These are phyloP conservation scores for Cystofilobasidium capitatum DNA, from an alignment of 768 basidiomycete species.

Conservation along the genomic window DNA sequence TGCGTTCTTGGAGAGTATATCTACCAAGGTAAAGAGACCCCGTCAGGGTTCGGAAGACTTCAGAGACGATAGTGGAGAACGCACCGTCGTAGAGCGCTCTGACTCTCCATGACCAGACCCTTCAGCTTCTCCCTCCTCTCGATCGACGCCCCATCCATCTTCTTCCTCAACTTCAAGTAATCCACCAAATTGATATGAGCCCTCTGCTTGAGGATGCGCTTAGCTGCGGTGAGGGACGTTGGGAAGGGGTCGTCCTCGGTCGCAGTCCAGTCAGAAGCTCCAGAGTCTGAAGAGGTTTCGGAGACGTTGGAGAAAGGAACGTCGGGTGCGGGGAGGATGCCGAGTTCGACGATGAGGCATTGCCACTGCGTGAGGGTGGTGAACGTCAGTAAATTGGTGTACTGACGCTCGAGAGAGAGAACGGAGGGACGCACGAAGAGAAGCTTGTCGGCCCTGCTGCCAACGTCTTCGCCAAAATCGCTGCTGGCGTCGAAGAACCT, in stretches of 20 bases:
- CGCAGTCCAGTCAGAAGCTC: not conserved
- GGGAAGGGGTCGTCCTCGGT: not conserved
- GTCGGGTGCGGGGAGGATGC: not conserved
- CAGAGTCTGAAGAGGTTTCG: not conserved
- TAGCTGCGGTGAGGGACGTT: not conserved
- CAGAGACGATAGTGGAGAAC: not conserved
- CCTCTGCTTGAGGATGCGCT: not conserved
- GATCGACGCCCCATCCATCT: not conserved
- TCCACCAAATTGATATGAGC: not conserved
- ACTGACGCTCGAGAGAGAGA: not conserved
- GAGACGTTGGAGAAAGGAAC: not conserved
- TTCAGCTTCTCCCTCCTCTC: not conserved
- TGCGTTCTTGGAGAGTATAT: not conserved
- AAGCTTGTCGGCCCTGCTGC: not conserved
- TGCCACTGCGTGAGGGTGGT: not conserved
- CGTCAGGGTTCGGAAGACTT: too few species aligned
- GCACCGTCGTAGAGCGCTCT: not conserved
- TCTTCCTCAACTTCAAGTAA: not conserved
- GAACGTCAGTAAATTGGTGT: not conserved
- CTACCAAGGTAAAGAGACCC: not conserved
- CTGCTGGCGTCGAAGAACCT: not conserved
- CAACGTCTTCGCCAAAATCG: not conserved
- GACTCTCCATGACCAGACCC: not conserved
- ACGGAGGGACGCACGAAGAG: not conserved
- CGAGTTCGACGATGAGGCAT: not conserved